These are phyloP conservation scores for Fusarium veterinarium DNA, from an alignment of 2,329 filamentous ascomycete genomes.

Conservation along the genomic window DNA sequence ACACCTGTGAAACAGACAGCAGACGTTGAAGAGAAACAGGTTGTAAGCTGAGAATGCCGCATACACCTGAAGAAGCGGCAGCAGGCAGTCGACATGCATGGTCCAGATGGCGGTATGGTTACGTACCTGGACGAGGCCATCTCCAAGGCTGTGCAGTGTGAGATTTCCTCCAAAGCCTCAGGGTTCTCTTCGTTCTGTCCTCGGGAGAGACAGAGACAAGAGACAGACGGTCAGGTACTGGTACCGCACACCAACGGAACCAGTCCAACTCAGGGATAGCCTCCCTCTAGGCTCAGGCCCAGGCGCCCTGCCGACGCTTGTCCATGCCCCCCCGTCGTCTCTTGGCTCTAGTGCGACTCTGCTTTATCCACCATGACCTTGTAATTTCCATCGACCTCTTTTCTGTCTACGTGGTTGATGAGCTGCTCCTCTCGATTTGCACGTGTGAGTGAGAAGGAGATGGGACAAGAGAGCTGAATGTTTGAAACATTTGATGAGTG, in stretches of 20 bases:
- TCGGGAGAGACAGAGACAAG: neutral
- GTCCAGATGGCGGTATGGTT: slow-evolving; percentile 33
- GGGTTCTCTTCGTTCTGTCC: neutral
- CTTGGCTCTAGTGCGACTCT: slow-evolving; percentile 33
- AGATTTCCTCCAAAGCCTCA: slow-evolving; percentile 15
- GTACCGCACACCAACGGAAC: neutral
- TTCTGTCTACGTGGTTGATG: slow-evolving; percentile 26
- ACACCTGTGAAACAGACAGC: slow-evolving; percentile 4
- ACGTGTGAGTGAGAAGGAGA: neutral
- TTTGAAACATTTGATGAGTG: slow-evolving; percentile 21
- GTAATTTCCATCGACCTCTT: slow-evolving; percentile 28
- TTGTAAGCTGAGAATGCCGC: slow-evolving; percentile 8
- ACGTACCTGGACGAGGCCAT: slow-evolving; percentile 28
- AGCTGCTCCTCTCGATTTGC: slow-evolving; percentile 14
- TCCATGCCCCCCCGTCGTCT: slow-evolving; percentile 35
- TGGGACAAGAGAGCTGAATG: neutral
- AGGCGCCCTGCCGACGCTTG: slow-evolving; percentile 40
- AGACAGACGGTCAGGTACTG: slow-evolving; percentile 19
- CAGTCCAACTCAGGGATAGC: slow-evolving; percentile 28
- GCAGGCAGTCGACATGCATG: slow-evolving; percentile 2
- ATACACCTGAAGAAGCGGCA: neutral
- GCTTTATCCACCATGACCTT: slow-evolving; percentile 31
- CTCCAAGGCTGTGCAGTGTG: slow-evolving; percentile 9
- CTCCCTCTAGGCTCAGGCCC: slow-evolving; percentile 36
- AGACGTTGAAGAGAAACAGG: neutral